Percentiles rank a stretch among this genome's conserved stretches.
Evolutionary conservation across 1,139 yeast species (phyloP).

Genomic region (Meyerozyma guilliermondii): DNA sequence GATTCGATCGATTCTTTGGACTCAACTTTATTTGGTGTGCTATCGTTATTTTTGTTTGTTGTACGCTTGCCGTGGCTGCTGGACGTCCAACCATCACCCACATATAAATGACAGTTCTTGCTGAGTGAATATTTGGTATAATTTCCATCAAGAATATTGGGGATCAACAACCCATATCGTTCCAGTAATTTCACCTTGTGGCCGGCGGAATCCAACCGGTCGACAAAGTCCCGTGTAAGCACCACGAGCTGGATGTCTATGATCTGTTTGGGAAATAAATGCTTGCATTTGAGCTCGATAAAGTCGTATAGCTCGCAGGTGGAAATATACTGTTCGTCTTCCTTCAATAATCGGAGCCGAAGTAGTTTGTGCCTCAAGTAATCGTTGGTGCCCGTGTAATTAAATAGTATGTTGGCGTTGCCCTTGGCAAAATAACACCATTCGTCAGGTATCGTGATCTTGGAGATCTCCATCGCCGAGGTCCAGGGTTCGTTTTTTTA

Average conservation of each 20-base stretch:
- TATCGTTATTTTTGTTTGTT: no score
- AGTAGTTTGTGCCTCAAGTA: constrained; percentile 32
- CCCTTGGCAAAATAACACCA: constrained; percentile 46
- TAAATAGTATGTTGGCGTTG: constrained; percentile 40
- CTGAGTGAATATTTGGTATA: constrained; percentile 24
- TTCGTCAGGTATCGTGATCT: constrained; percentile 34
- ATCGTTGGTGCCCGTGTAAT: constrained; percentile 35
- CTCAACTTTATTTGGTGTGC: no score
- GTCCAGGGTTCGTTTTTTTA: not conserved
- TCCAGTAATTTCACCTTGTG: constrained; percentile 31
- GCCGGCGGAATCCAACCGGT: constrained; percentile 24
- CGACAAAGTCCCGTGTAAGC: constrained; percentile 30
- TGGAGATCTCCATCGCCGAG: constrained; percentile 35
- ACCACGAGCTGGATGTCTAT: constrained; percentile 38
- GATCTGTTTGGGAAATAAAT: constrained; percentile 33
- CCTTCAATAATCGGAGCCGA: constrained; percentile 32
- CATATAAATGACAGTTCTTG: constrained; percentile 34
- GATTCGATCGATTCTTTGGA: no score
- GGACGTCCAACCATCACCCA: constrained; percentile 5
- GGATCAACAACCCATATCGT: constrained; percentile 36
- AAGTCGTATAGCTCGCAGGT: constrained; percentile 42
- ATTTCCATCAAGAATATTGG: constrained; percentile 35
- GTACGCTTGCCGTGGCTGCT: not conserved
- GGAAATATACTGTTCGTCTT: constrained; percentile 35
- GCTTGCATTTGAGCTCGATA: constrained; percentile 38